Evolutionary conservation across 2,329 filamentous ascomycete species (phyloP).

Genomic region (Zymoseptoria pseudotritici): DNA sequence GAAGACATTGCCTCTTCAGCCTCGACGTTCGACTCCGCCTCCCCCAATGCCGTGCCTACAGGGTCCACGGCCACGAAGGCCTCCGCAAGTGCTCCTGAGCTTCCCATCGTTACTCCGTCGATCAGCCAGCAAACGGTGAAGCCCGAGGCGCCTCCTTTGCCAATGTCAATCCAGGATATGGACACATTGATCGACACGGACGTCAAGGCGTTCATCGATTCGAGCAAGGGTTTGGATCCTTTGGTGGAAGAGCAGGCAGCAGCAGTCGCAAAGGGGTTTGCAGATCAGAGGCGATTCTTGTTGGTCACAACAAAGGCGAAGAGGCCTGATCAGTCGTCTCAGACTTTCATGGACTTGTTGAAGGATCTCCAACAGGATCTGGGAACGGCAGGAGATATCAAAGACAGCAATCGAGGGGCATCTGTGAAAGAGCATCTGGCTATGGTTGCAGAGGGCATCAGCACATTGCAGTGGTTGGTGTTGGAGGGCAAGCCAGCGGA

Average conservation of each 20-base stretch:
- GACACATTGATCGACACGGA: slow-evolving; percentile 68
- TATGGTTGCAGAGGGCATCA: slow-evolving; percentile 82
- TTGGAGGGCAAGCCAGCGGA: slow-evolving; percentile 76
- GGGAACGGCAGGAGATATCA: slow-evolving; percentile 68
- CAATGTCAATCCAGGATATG: slow-evolving; percentile 78
- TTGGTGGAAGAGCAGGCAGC: slow-evolving; percentile 58
- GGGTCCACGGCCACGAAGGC: slow-evolving; percentile 11
- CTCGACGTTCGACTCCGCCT: slow-evolving; percentile 45
- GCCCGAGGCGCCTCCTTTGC: slow-evolving; percentile 46
- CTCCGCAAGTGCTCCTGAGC: slow-evolving; percentile 29
- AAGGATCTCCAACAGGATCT: slow-evolving; percentile 82
- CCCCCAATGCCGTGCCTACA: slow-evolving; percentile 8
- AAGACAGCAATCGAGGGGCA: slow-evolving; percentile 71
- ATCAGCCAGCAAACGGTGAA: slow-evolving; percentile 24
- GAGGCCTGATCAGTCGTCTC: slow-evolving; percentile 72
- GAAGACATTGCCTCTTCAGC: slow-evolving; percentile 88
- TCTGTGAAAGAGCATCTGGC: slow-evolving; percentile 73
- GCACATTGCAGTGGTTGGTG: slow-evolving; percentile 83
- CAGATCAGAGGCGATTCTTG: slow-evolving; percentile 79
- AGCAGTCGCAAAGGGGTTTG: slow-evolving; percentile 60
- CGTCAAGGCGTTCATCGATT: slow-evolving; percentile 67
- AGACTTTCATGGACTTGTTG: slow-evolving; percentile 66
- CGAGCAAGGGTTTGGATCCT: slow-evolving; percentile 71
- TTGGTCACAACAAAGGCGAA: slow-evolving; percentile 83
- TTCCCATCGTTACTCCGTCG: slow-evolving; percentile 16